Percentiles rank a stretch among this genome's conserved stretches.
phyloP scores from a whole-genome alignment of 768 basidiomycete species.

The Amanita exitialis region DNA sequence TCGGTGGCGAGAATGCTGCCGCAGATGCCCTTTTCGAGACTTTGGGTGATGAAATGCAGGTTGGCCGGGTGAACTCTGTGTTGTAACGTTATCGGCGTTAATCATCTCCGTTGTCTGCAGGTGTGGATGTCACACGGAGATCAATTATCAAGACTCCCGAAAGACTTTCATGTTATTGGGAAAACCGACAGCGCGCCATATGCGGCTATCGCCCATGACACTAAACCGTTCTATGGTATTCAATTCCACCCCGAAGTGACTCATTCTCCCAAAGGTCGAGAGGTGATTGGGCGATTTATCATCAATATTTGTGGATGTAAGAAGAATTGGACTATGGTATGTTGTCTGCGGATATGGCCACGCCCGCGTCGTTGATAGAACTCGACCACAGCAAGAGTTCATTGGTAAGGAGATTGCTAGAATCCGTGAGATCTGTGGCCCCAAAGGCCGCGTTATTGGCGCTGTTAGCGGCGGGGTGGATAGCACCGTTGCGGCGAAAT shows the following conservation, averaged over 20 bases:
- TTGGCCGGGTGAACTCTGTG: constrained; percentile 19
- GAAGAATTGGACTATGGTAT: constrained; percentile 90
- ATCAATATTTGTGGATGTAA: constrained; percentile 75
- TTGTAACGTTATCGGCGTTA: constrained; percentile 1
- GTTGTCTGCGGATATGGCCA: constrained; percentile 6
- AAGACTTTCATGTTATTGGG: constrained; percentile 82
- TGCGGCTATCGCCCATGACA: constrained; percentile 87
- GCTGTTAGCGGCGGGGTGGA: constrained; percentile 98
- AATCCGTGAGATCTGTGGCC: constrained; percentile 90
- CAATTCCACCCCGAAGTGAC: constrained; percentile 99
- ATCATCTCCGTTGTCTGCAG: constrained; percentile 27
- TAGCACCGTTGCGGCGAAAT: constrained; percentile 94
- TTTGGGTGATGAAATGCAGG: constrained; percentile 85
- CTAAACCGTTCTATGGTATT: constrained; percentile 88
- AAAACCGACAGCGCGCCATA: constrained; percentile 81
- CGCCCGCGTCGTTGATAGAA: constrained; percentile 3
- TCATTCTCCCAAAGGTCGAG: constrained; percentile 82
- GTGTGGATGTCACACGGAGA: constrained; percentile 99
- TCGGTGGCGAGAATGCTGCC: constrained; percentile 32
- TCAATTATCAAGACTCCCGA: constrained; percentile 74
- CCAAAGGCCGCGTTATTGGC: constrained; percentile 92
- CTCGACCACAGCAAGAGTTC: constrained; percentile 70
- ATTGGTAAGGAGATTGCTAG: constrained; percentile 93
- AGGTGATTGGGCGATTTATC: constrained; percentile 81
- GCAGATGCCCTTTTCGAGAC: constrained; percentile 78